phyloP scores from a whole-genome alignment of 2,329 filamentous ascomycete species.

The Dryadomyces quercivorus region DNA sequence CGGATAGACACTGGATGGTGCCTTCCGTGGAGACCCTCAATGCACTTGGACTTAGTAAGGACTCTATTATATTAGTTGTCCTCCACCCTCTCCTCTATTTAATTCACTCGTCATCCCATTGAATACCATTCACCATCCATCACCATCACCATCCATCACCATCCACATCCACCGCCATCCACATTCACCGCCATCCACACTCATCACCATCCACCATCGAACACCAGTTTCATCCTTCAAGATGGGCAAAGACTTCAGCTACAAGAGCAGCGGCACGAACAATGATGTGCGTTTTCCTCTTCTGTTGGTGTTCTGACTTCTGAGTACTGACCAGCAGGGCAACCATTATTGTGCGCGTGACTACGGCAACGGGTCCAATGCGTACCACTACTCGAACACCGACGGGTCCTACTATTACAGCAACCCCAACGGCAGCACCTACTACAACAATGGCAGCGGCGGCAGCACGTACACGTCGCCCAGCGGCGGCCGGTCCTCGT shows the following conservation, averaged over 20 bases:
- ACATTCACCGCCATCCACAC: neutral
- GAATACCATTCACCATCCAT: neutral
- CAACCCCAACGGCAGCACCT: slow-evolving; percentile 56
- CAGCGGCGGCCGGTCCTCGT: slow-evolving; percentile 20
- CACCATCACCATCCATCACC: neutral
- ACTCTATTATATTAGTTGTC: too few relatives aligned
- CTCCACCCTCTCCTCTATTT: neutral
- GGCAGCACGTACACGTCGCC: slow-evolving; percentile 48
- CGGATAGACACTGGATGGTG: too few relatives aligned
- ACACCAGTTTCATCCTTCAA: neutral
- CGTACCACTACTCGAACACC: slow-evolving; percentile 59
- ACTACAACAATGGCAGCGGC: slow-evolving; percentile 51
- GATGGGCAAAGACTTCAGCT: slow-evolving; percentile 21
- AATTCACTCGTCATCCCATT: neutral
- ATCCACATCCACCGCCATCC: neutral
- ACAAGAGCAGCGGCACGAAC: slow-evolving; percentile 48
- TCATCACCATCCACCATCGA: too few relatives aligned
- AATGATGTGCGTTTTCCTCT: slow-evolving; percentile 33
- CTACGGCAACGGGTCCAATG: slow-evolving; percentile 49
- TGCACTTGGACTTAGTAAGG: too few relatives aligned
- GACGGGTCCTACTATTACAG: slow-evolving; percentile 64
- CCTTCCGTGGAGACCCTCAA: too few relatives aligned
- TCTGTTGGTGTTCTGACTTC: too few relatives aligned
- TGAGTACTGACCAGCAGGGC: slow-evolving; percentile 31
- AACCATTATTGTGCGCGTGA: slow-evolving; percentile 57